A percentile compares a stretch with the other conserved stretches of the same genome.
Conservation (phyloP, 2,329 filamentous ascomycete species). For the Exophiala aquamarina region DNA sequence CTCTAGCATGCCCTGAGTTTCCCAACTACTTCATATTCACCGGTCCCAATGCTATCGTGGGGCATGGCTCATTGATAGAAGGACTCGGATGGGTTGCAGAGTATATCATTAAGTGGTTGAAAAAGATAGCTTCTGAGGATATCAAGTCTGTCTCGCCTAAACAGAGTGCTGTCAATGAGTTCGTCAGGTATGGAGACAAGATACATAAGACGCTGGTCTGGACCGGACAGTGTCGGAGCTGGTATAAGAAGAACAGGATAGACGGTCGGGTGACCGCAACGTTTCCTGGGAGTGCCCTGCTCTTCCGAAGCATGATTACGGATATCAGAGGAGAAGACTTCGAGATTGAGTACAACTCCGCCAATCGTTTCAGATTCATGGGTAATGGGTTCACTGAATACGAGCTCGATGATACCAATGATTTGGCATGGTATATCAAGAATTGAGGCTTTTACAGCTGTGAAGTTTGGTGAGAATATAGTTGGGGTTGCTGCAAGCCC, state of each 20-base stretch:
- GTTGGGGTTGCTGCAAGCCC: too few species aligned
- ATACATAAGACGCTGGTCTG: constrained; percentile 51
- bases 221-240: constrained; percentile 36
- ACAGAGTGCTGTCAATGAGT: constrained; percentile 48
- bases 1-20: constrained; percentile 45
- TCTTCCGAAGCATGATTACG: constrained; percentile 38
- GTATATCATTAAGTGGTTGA: constrained; percentile 33
- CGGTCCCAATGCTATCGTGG: constrained; percentile 30
- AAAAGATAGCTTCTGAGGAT: constrained; percentile 34
- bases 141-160: constrained; percentile 40
- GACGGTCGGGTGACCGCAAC: constrained; percentile 48
- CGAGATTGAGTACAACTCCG: constrained; percentile 42
- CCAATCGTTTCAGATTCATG: constrained; percentile 51
- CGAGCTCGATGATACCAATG: constrained; percentile 29
- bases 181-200: constrained; percentile 47
- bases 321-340: constrained; percentile 33
- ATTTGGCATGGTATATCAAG: constrained; percentile 31
- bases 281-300: constrained; percentile 45
- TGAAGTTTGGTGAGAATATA: too few species aligned
- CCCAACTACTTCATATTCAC: constrained; percentile 38
- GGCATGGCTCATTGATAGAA: constrained; percentile 30
- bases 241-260: constrained; percentile 51
- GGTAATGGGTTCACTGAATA: constrained; percentile 48
- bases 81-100: constrained; percentile 28
- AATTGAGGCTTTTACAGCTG: not conserved